Evolutionary conservation across 305 asterid species (phyloP).

Genomic region (Solanum aculeatissimum): DNA sequence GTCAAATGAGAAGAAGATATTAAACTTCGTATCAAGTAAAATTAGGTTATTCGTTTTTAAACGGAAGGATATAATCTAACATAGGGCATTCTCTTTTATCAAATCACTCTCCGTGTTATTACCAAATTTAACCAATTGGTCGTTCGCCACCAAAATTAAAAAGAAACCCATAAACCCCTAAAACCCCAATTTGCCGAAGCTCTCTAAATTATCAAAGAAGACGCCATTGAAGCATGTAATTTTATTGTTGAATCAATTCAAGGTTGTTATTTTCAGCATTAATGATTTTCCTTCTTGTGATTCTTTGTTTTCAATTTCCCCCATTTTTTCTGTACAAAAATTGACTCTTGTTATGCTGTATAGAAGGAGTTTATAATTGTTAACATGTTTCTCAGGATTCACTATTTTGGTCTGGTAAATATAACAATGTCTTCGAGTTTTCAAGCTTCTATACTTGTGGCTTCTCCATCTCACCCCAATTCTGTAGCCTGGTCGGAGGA

Average conservation of each 20-base stretch:
- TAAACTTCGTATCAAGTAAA: no score
- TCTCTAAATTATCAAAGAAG: neutral
- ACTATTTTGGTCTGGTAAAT: neutral
- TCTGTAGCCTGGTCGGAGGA: slow-evolving; percentile 92
- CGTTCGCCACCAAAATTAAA: neutral
- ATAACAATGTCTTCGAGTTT: slow-evolving; percentile 43
- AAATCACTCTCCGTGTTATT: no score
- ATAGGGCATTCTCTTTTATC: neutral
- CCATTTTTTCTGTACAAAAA: neutral
- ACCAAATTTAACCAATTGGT: neutral
- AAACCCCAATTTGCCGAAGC: neutral
- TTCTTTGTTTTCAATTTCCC: neutral
- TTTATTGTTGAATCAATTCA: neutral
- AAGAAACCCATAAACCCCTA: neutral
- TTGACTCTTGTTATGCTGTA: neutral
- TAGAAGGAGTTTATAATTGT: neutral
- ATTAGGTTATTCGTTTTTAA: no score
- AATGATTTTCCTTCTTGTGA: neutral
- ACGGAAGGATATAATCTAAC: no score
- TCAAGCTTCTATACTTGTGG: slow-evolving; percentile 45
- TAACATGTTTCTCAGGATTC: neutral
- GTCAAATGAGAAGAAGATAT: no score
- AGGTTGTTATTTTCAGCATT: neutral
- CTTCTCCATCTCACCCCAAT: slow-evolving; percentile 52
- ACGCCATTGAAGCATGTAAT: neutral